phyloP scores from a whole-genome alignment of 495 filamentous ascomycete species.

The Talaromyces proteolyticus region DNA sequence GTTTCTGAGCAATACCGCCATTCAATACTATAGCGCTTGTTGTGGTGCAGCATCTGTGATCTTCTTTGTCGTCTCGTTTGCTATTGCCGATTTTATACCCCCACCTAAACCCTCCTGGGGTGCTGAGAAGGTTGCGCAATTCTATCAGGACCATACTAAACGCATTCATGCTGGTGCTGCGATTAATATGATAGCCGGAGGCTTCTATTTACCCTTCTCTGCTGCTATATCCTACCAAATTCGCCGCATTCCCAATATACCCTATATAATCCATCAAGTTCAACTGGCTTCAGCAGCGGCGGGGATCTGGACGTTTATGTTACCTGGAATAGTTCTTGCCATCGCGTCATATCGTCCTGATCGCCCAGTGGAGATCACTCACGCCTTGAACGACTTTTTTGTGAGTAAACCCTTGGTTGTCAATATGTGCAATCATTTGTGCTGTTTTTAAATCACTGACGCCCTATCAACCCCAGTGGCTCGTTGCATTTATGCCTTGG shows the following conservation, averaged over 20 bases:
- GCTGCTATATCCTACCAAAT: background rate
- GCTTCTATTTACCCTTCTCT: background rate
- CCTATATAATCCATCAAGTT: background rate
- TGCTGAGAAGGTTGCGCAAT: background rate
- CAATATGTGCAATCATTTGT: no score
- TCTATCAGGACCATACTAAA: background rate
- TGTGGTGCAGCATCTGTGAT: no score
- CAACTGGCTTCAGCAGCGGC: background rate
- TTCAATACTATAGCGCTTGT: no score
- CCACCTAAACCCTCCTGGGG: background rate
- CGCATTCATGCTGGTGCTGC: background rate
- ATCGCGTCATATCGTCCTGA: background rate
- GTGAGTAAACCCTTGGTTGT: no score
- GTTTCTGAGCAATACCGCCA: no score
- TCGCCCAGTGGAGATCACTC: background rate
- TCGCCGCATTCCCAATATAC: background rate
- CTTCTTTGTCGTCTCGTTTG: no score
- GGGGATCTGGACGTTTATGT: background rate
- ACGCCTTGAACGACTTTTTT: background rate
- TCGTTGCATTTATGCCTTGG: background rate
- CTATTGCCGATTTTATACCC: no score
- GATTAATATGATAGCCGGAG: background rate
- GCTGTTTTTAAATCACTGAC: no score
- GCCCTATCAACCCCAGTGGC: no score
- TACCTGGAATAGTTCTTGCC: background rate